Conservation (phyloP, 805 yeast species). For the Diddensiella caesifluorescens region DNA sequence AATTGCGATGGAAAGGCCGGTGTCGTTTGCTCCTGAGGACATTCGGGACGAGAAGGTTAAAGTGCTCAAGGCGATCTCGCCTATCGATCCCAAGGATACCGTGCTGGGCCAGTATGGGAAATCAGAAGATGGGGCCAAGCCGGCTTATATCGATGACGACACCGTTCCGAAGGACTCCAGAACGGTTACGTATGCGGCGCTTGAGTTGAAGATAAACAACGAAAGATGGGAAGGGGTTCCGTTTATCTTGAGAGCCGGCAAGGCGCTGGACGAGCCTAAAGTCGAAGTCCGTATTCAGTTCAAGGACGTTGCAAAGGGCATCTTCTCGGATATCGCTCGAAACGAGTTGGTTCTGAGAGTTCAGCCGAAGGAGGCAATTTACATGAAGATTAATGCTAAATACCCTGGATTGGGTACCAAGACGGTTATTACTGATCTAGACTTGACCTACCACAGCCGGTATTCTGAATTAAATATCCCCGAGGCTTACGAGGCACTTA, state of each 20-base stretch:
- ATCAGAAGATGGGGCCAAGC: constrained; percentile 83
- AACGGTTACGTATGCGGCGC: constrained; percentile 89
- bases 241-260: constrained; percentile 91
- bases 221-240: constrained; percentile 99
- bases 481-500: constrained; percentile 94
- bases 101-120: constrained; percentile 83
- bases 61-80: constrained; percentile 74
- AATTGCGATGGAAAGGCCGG: constrained; percentile 94
- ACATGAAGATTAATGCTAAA: constrained; percentile 88
- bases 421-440: constrained; percentile 83
- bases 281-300: constrained; percentile 94
- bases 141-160: constrained; percentile 86
- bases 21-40: constrained; percentile 84
- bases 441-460: constrained; percentile 75
- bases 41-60: constrained; percentile 95
- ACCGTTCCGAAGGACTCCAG: constrained; percentile 78
- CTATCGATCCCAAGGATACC: constrained; percentile 59
- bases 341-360: constrained; percentile 91
- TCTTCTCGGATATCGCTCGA: constrained; percentile 74
- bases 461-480: constrained; percentile 91
- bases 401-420: constrained; percentile 84
- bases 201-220: constrained; percentile 70
- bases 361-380: constrained; percentile 93
- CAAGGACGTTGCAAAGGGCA: constrained; percentile 77
- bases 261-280: constrained; percentile 90